Evolutionary conservation across 2,329 filamentous ascomycete species (phyloP), one percentile per base, ranked within the genome.

Genomic region (Calonectria hongkongensis): DNA sequence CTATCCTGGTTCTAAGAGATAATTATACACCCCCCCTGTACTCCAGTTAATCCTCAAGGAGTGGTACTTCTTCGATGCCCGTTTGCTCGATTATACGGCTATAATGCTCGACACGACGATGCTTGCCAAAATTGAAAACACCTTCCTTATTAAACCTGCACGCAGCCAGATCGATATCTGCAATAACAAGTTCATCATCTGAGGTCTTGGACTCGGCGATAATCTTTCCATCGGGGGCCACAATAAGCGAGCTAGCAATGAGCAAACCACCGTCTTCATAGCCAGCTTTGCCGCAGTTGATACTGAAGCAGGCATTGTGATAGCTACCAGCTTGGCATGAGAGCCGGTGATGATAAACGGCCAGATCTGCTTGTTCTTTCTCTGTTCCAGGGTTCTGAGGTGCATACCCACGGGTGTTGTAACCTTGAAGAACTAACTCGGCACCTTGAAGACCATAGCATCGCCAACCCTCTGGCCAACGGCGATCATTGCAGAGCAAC

Each of bases 401-500:
- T 3, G 66, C 66, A 16, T 47, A 69, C 2, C 51, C 66, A 18
- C 51, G 18, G 2, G 66, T 48, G 9, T 69, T 69, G 27, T 69
- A 69, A 15, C 66, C 66, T 16, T 56, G 56, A 6, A 69, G 41
- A 18, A 69, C 43, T 25, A 69, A 12, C 28, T 69, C 66, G 12
- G 56, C 56, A 3, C 66, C 66, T 21, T 69, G 66, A 12, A 69
- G 16, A 28, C 66, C 66, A 30, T 69, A 63, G 15, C 36, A 45
- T 28, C 66, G n/a, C 66, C 66, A 69, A 12, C 41, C 56, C 45
- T 69, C 66, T 4, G 66, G 54, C 66, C 66, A 69, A 4, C 66
- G 54, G 13, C 66, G 66, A 27, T 69, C 66, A 43, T 69, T 69
- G 56, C 66, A 69, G 30, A 69, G 47, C 15, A 69, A 16, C 66